Evolutionary conservation across 768 basidiomycete species (phyloP), one percentile per base, ranked within the genome.

Genomic region (Galerina marginata): DNA sequence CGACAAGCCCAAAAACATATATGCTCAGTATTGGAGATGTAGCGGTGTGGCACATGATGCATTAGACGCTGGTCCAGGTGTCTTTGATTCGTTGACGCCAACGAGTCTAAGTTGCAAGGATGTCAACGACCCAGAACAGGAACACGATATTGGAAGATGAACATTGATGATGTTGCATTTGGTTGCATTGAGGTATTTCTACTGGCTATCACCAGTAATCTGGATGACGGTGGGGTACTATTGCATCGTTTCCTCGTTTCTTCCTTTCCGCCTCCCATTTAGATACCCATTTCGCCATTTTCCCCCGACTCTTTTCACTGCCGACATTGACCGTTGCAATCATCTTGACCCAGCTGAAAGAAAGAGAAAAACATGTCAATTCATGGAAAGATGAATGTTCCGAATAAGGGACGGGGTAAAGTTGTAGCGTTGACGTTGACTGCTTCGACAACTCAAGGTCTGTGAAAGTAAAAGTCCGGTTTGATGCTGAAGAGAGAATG

Each of bases 381-480:
- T 99, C 96, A 67, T 92, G 93, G 75, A 98, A 98, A 37, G 92
- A 95, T 36, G 92, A 94, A 72, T 99, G 96, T 71, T 99, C 97
- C 5, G 95, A 98, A 71, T 99, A 99, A 9, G 89, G 91, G 56
- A 93, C 88, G 54, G 92, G 91, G 68, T 89, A 93, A 44, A 97
- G 77, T 75, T 90, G 89, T 46, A 91, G 73, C 36, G 78, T 74
- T 14, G 85, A 65, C 14, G 89, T 90, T 10, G 93, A 92, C 60
- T 91, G 92, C 45, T 86, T 83, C 67, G 83, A 85, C 20, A 87
- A 83, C 44, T 81, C 84, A 14, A 96, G 80, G 70, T 91, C 83
- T 20, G 86, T 75, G 55, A 86, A 82, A 3, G 88, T 88, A 77
- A 93, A 99, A 15, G 81, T 78, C 61, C 82, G 81, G 56, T 84